Evolutionary conservation across 805 yeast species (phyloP), one percentile per base, ranked within the genome.

Genomic region (Myxozyma vanderwaltii): DNA sequence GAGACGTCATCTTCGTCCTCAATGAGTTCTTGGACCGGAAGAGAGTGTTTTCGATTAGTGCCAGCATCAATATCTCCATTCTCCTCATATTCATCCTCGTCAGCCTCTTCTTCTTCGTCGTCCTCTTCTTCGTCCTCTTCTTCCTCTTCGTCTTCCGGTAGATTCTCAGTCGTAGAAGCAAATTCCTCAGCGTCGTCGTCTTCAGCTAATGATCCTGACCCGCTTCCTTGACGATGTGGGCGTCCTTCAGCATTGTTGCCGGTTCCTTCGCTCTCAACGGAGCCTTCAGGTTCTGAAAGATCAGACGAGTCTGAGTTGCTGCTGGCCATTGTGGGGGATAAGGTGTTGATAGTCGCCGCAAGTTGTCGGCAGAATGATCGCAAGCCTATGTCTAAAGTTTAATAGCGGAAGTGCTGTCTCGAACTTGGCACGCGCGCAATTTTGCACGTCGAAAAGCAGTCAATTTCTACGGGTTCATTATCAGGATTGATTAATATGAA

Each of bases 251-350:
- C 36, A 4, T 29, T 19, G 27, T 38, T 49, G 6, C 17, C 51
- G 27, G 17, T 4, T n/a, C 10, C 31, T 29, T 50, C 51, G 31
- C 52, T 51, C 17, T 19, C 55, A 24, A 38, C 24, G 29, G 54
- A 47, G n/a, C 48, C 58, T 24, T 50, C 58, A 10, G 50, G 44
- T 35, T 59, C 63, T n/a, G 63, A 59, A 19, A 59, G 56, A 26
- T 54, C 63, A 21, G 63, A 59, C 6, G 59, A 55, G n/a, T 59
- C 60, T 10, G 51, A 46, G 24, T 53, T 40, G 13, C 15, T 23
- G 8, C 33, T n/a, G 21, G 47, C 33, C 54, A 51, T 51, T 13
- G 13, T n/a, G n/a, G n/a, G 19, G 10, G 10, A 35, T 21, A 1
- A 12, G 5, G 12, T 12, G 27, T 12, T 1, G 41, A 19, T 3